Base-by-base conservation (phyloP, 2,329 filamentous ascomycete genomes). In the Sclerotinia subarctica region DNA sequence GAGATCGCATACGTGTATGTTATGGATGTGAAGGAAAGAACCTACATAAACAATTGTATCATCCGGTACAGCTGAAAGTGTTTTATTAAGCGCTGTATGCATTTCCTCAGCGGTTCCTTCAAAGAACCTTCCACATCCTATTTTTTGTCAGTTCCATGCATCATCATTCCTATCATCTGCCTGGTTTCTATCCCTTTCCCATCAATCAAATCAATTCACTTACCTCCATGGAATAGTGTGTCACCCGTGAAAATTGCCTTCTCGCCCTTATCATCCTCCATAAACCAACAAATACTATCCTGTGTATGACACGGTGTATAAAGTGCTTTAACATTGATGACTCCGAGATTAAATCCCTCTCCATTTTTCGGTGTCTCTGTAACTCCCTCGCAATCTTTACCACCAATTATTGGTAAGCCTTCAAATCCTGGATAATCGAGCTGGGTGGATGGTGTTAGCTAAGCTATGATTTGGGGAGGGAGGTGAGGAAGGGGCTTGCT, bases 261-360 rank as follows among this genome's bases (percentile, higher is more conserved):
- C 8, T 29, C 26, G 60, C 91, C 84, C 59, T 87, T 82, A 26
- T 88, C 89, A 76, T 99, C 94, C 79, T 97, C 87, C 82, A 95
- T 88, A 74, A 89, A 92, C 82, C 89, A 99, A 83, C 95, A 99
- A 78, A 99, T 97, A 79, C 94, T 97, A 81, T 99, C 95, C 81
- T 97, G 94, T 1, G 95, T 99, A 78, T 99, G 95, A 79, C 95
- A 99, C 1, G 95, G 95, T 17, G 95, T 99, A 80, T 98, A 91
- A n/a, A 98, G 82, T 32, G 92, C 91, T 77, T 87, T 94, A 68
- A 97, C 90, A 19, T 86, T 85, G 78, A 99, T 95, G 73, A 85
- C 85, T 67, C 95, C 95, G 70, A 99, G 87, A 71, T 87, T 90
- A 83, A 97, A 97, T 3, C 83, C 87, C 72, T 92, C 87, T 51